phyloP scores from a whole-genome alignment of 75 land plant genomes.

The Gnetum montanum region DNA sequence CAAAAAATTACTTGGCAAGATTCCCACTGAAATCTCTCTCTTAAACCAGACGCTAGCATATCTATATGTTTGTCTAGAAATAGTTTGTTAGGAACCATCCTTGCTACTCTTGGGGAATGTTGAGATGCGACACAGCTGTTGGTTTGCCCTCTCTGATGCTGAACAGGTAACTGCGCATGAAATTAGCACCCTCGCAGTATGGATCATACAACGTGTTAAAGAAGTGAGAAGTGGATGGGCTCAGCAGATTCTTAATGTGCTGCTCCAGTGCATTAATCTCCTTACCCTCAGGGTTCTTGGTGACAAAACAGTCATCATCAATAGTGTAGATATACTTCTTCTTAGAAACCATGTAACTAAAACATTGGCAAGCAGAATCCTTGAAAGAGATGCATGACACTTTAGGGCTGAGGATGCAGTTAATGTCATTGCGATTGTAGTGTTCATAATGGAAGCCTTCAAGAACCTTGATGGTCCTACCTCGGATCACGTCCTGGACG shows the following conservation, averaged over 20 bases:
- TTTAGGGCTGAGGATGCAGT: slow-evolving; percentile 52
- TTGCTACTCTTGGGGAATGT: no score
- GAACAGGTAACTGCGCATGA: slow-evolving; percentile 80
- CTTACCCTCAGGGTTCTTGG: slow-evolving; percentile 63
- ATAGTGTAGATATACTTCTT: slow-evolving; percentile 64
- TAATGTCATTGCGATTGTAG: slow-evolving; percentile 55
- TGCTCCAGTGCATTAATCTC: slow-evolving; percentile 76
- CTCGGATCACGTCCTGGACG: slow-evolving; percentile 50
- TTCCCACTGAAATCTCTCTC: no score
- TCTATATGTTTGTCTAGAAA: no score
- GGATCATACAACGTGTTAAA: slow-evolving; percentile 84
- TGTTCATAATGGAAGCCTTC: slow-evolving; percentile 59
- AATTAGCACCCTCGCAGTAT: slow-evolving; percentile 66
- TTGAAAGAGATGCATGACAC: slow-evolving; percentile 59
- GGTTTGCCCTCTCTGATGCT: slow-evolving; percentile 62
- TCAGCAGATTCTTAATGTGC: slow-evolving; percentile 69
- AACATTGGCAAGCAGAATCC: slow-evolving; percentile 59
- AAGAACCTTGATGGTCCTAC: slow-evolving; percentile 38
- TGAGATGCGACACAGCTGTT: slow-evolving; percentile 74
- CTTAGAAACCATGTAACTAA: slow-evolving; percentile 57
- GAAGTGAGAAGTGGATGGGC: slow-evolving; percentile 63
- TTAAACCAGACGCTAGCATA: no score
- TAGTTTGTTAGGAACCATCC: no score
- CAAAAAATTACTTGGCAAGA: no score
- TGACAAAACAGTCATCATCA: slow-evolving; percentile 64